Evolutionary conservation across 176 grass and related monocot genomes (phyloP).

Genomic region (Musa itinerans): DNA sequence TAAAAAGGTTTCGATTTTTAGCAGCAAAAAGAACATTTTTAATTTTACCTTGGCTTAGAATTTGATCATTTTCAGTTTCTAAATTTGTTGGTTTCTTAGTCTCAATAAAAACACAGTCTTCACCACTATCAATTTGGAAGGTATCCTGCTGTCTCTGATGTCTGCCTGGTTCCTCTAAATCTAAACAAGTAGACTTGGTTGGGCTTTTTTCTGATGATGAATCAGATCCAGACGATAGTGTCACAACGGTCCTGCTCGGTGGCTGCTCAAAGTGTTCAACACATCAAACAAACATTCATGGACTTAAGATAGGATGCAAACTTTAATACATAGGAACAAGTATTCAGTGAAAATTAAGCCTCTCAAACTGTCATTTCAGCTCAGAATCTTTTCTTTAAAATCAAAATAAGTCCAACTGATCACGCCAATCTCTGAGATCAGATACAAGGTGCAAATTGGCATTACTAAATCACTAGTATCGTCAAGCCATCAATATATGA

Average conservation of each 20-base stretch:
- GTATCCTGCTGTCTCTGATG: constrained; percentile 15
- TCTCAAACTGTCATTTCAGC: too few relatives aligned
- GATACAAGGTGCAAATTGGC: too few relatives aligned
- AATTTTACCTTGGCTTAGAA: constrained; percentile 34
- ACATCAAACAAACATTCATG: neutral
- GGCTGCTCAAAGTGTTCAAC: constrained; percentile 29
- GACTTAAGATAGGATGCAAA: constrained; percentile 10
- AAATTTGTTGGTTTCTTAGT: constrained; percentile 19
- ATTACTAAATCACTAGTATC: too few relatives aligned
- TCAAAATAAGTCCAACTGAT: too few relatives aligned
- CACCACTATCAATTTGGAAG: constrained; percentile 27
- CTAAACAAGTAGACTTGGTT: constrained; percentile 23
- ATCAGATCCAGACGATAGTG: constrained; percentile 66
- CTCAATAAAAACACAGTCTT: constrained; percentile 23
- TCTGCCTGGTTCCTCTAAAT: constrained; percentile 14
- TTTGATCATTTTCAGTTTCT: constrained; percentile 21
- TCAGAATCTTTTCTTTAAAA: too few relatives aligned
- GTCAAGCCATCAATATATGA: too few relatives aligned
- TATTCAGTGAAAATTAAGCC: neutral
- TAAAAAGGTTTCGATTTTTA: neutral
- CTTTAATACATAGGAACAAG: neutral
- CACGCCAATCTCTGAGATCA: too few relatives aligned
- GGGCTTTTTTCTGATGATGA: constrained; percentile 44
- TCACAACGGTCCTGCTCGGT: constrained; percentile 33
- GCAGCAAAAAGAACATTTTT: neutral